Base-by-base conservation (phyloP, 2,329 filamentous ascomycete genomes). In the Emmonsiellopsis sp. region DNA sequence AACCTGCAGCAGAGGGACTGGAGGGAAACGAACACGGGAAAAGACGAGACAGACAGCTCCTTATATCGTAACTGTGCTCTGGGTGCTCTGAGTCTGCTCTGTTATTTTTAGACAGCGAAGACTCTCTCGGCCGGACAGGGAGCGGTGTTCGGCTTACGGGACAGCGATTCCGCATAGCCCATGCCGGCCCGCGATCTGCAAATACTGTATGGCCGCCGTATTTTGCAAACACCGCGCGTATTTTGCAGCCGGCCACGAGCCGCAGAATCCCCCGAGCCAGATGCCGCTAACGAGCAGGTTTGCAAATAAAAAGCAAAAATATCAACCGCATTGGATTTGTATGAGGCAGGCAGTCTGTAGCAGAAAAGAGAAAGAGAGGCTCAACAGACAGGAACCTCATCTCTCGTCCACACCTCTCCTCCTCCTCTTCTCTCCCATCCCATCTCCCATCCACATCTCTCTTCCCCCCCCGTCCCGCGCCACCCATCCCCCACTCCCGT, bases 171-270 rank as follows among this genome's bases (percentile, higher is more conserved):
- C 8, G 10, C 8, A 13, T 6, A 15, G 35, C 9, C 47, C 15
- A 8, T 47, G 44, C 35, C 47, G 47, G 47, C 35, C 47, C 47
- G 47, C 47, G 47, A 50, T 50, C 47, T n/a, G 34, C 47, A 40
- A 38, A 50, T 48, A 38, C 16, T 48, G 26, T 37, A 31, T 13
- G 31, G 46, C 3, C 11, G 43, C 15, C 13, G 26, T 32, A 32
- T 45, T 45, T 45, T 45, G 26, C 26, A 31, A 45, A 43, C 11
- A 44, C 13, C 16, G n/a, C 20, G 10, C 26, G 20, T 13, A 26
- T 26, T 43, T 43, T 5, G 38, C 7, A 15, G 5, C 38, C n/a
- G 16, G n/a, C 38, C 38, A 16, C 10, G 26, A 32, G 6, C 43
- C 26, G 7, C 43, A 31, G 43, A 32, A 45, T 45, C n/a, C 16